Percentiles rank a stretch among this genome's conserved stretches.
phyloP scores from a whole-genome alignment of 129 eudicot species.

The Ambrosia trifida region DNA sequence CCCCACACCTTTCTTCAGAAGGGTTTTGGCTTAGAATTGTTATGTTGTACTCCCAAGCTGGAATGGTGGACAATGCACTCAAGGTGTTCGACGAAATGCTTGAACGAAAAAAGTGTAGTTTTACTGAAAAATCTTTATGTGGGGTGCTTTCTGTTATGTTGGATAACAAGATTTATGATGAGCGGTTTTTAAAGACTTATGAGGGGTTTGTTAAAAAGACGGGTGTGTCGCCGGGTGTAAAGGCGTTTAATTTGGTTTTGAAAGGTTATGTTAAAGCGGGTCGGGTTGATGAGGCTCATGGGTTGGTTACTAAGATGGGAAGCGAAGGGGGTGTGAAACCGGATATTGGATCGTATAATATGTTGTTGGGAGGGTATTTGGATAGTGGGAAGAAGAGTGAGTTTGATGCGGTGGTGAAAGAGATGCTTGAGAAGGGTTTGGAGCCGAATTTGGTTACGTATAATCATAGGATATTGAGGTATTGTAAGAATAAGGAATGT shows the following conservation, averaged over 20 bases:
- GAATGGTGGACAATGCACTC: constrained; percentile 53
- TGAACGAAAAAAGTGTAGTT: constrained; percentile 18
- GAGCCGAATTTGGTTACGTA: constrained; percentile 43
- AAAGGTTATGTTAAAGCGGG: constrained; percentile 38
- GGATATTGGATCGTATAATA: constrained; percentile 42
- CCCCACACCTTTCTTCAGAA: constrained; percentile 38
- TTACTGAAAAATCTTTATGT: constrained; percentile 47
- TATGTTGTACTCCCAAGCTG: constrained; percentile 47
- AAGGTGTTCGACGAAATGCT: constrained; percentile 45
- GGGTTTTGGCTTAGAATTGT: constrained; percentile 45
- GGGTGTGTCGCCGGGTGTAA: constrained; percentile 41
- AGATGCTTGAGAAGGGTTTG: constrained; percentile 37
- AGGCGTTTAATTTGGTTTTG: constrained; percentile 36
- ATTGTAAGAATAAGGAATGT: constrained; percentile 45
- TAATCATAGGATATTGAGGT: constrained; percentile 47
- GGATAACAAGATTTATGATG: constrained; percentile 35
- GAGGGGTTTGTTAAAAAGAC: constrained; percentile 18
- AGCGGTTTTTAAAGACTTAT: constrained; percentile 32
- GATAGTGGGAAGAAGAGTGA: constrained; percentile 33
- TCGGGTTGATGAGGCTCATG: constrained; percentile 36
- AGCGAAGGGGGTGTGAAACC: constrained; percentile 30
- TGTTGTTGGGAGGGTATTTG: constrained; percentile 44
- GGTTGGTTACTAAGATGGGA: constrained; percentile 40
- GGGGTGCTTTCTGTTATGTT: constrained; percentile 45
- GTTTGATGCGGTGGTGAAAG: constrained; percentile 45